Base-by-base conservation (phyloP, 2,329 filamentous ascomycete species). In the Nemania sp. region DNA sequence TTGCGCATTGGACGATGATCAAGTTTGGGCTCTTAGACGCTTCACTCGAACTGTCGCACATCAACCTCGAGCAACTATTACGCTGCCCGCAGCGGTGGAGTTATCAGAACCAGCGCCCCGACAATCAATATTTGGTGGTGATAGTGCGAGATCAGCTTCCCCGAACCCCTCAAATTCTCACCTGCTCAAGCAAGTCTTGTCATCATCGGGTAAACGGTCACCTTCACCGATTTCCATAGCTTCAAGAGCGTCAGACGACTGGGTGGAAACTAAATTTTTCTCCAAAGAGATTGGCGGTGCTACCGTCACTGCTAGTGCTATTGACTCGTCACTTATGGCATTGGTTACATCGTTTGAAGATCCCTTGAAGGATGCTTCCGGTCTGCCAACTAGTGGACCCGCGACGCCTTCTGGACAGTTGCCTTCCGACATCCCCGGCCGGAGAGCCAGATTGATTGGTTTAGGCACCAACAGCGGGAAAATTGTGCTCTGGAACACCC, bases 401-500 rank as follows among this genome's bases (percentile, higher is more conserved):
- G 43, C 77, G 75, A 71, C 80, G 73, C 71, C 80, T 70, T 68
- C 78, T 74, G 65, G 76, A 71, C 56, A 79, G 69, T 58, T 71
- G 18, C 65, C 71, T 6, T 72, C 72, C 11, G 90, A 96, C 64
- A 86, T 97, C 32, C 94, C 94, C 3, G 95, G 95, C 5, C 90
- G 92, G 60, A 86, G 93, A 63, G 90, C 90, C 60, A 89, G 94
- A 12, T 85, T 96, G 45, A 73, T 98, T 39, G 91, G 90, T 17
- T 78, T 92, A 48, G 95, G 95, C 17, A 98, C 93, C 0, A 87
- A 86, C 55, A 84, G 81, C 10, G 95, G 95, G 0, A 81, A 81
- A n/a, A 80, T 98, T 6, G 76, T 95, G 7, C 76, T 96, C 1
- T 99, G 93, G 92, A 90, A 99, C 71, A 84, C 91, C 68, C 89